Percentiles rank a stretch among this genome's conserved stretches.
These are phyloP conservation scores for Diplocarpon rosae DNA, from an alignment of 2,329 filamentous ascomycete species.

Conservation along the genomic window DNA sequence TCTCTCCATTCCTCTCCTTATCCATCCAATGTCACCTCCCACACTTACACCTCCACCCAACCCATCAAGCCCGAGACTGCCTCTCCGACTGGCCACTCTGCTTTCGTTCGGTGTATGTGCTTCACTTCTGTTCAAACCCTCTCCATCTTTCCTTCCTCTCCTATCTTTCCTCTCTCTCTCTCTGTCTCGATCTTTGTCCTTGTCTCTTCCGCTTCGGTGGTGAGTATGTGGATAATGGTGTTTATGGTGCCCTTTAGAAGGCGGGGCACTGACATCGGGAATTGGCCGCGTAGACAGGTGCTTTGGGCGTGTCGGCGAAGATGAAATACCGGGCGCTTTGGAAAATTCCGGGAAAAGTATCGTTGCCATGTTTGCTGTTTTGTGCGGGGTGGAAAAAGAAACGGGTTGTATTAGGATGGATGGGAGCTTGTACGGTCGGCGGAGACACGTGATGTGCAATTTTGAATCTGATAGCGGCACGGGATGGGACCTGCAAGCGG, in stretches of 20 bases:
- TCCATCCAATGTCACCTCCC: conserved; percentile 24
- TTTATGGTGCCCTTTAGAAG: conserved; percentile 21
- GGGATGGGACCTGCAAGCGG: no score
- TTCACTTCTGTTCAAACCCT: conserved; percentile 26
- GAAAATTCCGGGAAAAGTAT: background rate
- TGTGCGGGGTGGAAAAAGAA: background rate
- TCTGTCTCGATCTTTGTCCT: conserved; percentile 18
- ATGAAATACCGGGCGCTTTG: background rate
- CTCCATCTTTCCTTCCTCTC: conserved; percentile 8
- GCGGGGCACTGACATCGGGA: conserved; percentile 13
- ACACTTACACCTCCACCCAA: conserved; percentile 6
- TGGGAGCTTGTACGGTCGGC: background rate
- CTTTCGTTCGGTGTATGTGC: conserved; percentile 34
- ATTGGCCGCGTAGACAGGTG: conserved; percentile 44
- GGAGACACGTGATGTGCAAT: background rate
- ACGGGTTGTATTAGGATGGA: background rate
- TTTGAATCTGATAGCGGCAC: background rate
- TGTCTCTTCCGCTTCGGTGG: conserved; percentile 10
- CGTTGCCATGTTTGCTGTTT: background rate
- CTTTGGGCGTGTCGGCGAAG: conserved; percentile 30
- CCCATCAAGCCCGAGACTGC: conserved; percentile 26
- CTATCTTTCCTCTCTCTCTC: conserved; percentile 4
- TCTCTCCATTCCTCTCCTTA: conserved; percentile 11
- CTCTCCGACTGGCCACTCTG: conserved; percentile 34
- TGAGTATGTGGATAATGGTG: conserved; percentile 26